A percentile compares a stretch with the other conserved stretches of the same genome.
phyloP scores from a whole-genome alignment of 768 basidiomycete genomes.

The Paxillus ammoniavirescens region DNA sequence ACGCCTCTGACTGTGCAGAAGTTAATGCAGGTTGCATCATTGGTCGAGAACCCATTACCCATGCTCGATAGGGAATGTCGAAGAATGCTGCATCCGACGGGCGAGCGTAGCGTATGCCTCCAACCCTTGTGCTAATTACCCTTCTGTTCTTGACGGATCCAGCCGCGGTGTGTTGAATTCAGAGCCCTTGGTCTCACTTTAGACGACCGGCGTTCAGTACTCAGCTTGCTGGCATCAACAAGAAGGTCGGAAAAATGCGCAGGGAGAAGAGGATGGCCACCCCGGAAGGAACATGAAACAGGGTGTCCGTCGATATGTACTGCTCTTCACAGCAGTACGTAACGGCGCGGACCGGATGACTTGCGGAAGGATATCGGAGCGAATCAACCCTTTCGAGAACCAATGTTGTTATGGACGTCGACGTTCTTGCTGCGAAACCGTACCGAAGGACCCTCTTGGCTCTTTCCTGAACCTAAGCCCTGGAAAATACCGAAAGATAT shows the following conservation, averaged over 20 bases:
- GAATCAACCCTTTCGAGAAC: background rate
- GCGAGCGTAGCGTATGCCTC: conserved; percentile 8
- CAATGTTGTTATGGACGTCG: conserved; percentile 1
- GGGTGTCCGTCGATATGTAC: background rate
- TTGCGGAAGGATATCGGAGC: conserved; percentile 13
- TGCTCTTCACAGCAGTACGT: conserved; percentile 2
- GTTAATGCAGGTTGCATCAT: conserved; percentile 4
- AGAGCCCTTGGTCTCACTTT: conserved; percentile 2
- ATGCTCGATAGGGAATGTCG: conserved; percentile 12
- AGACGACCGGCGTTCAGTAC: background rate
- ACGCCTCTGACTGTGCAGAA: conserved; percentile 1
- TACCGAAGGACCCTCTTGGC: background rate
- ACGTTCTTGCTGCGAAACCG: background rate
- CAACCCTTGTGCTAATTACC: conserved; percentile 12
- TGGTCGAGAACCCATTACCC: conserved; percentile 9
- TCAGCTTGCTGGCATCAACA: conserved; percentile 25
- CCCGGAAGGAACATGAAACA: conserved; percentile 14
- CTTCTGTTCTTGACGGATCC: conserved; percentile 22
- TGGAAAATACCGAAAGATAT: conserved; percentile 8
- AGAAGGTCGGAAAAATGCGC: conserved; percentile 18
- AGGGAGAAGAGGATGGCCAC: conserved; percentile 9
- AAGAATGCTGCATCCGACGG: conserved; percentile 9
- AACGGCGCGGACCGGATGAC: background rate
- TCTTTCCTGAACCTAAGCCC: conserved; percentile 6
- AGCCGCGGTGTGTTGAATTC: conserved; percentile 14